Evolutionary conservation across 768 basidiomycete species (phyloP).

Genomic region (Clavaria fumosa): DNA sequence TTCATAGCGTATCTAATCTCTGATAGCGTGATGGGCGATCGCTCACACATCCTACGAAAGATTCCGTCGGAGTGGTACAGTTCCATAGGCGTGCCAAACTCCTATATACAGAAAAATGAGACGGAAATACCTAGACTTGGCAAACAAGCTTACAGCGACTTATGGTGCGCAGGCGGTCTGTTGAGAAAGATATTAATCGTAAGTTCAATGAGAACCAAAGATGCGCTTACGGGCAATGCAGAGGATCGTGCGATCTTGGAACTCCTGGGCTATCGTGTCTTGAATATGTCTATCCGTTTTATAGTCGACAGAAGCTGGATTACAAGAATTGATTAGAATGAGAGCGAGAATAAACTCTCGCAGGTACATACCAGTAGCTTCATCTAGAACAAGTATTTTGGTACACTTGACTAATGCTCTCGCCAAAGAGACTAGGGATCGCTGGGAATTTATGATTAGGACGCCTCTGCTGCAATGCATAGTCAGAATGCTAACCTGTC

Average conservation of each 20-base stretch:
- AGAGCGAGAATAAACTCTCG: background rate
- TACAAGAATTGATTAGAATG: conserved; percentile 2
- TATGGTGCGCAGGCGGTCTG: conserved; percentile 77
- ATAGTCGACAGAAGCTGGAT: conserved; percentile 66
- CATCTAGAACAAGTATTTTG: conserved; percentile 76
- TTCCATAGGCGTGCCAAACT: conserved; percentile 67
- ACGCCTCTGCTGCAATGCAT: background rate
- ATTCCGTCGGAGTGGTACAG: conserved; percentile 57
- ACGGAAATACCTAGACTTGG: background rate
- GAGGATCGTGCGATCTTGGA: conserved; percentile 69
- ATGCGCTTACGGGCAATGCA: conserved; percentile 74
- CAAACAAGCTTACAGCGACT: conserved; percentile 38
- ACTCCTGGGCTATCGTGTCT: conserved; percentile 73
- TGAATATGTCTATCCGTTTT: conserved; percentile 89
- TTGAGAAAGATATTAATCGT: no score
- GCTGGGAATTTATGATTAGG: conserved; percentile 21
- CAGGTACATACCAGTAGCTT: conserved; percentile 55
- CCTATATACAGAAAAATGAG: conserved; percentile 24
- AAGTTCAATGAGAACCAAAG: conserved; percentile 1
- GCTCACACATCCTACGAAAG: conserved; percentile 79
- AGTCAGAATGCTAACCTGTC: conserved; percentile 28
- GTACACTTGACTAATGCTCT: conserved; percentile 79
- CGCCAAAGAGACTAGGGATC: conserved; percentile 76
- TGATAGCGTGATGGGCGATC: conserved; percentile 56
- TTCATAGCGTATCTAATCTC: conserved; percentile 40